Evolutionary conservation across 1,139 yeast species (phyloP), one percentile per base, ranked within the genome.

Genomic region (Yamadazyma sp.): DNA sequence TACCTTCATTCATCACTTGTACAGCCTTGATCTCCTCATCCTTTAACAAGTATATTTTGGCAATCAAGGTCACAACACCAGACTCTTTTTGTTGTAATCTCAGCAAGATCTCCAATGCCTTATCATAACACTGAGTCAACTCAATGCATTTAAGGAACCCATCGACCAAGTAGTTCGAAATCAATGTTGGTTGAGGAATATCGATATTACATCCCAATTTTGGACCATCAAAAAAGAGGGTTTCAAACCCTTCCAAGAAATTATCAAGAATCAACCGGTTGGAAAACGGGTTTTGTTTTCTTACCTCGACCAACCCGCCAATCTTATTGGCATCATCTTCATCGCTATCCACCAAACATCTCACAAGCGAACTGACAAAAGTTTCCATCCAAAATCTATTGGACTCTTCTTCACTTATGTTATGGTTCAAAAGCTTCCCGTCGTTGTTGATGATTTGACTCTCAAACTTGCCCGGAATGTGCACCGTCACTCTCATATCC

Each of bases 21-120:
- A 92, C 82, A 0, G 97, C 97, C 47, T 78, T 78, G 29, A 87
- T 78, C 56, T 89, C 96, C 50, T 82, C 83, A 53, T 88, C 87
- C 52, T 77, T 76, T 51, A 72, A 56, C 31, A 72, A 65, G 45
- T 72, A 64, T 11, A 82, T 67, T 52, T 73, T 76, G 31, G 81
- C 79, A 38, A 72, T 71, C 27, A 86, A 67, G 7, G 84, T 69
- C 31, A 73, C 70, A 6, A 82, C 78, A 20, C 79, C 73, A 3
- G 61, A 78, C 57, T 62, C 82, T 63, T 47, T 52, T 43, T 45
- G 56, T 54, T 52, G 68, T 57, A 53, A 78, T 46, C 53, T 66
- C 52, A 44, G 64, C 66, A 52, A 88, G 50, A 57, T 75, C 56
- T 46, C 77, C 64, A 52, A 80, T 0, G 94, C 88, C 33, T 68